phyloP scores from a whole-genome alignment of 1,139 yeast genomes.

The Lodderomyces pseudojiufengensis region DNA sequence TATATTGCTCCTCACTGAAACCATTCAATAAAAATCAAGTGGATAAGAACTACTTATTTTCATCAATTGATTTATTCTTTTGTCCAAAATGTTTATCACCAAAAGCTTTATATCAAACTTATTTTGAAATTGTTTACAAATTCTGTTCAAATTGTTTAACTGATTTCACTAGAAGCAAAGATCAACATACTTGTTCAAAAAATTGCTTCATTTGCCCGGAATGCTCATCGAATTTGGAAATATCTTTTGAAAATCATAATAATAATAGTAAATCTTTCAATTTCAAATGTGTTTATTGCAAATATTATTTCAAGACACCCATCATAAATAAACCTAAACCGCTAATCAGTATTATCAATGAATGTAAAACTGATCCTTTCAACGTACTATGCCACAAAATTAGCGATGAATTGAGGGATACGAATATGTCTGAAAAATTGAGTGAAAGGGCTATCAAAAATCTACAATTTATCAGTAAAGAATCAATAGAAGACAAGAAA shows the following conservation, averaged over 20 bases:
- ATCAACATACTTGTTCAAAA: constrained; percentile 24
- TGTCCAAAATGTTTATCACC: constrained; percentile 38
- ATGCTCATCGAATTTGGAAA: constrained; percentile 27
- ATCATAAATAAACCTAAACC: constrained; percentile 35
- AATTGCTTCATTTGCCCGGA: constrained; percentile 42
- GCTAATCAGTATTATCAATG: constrained; percentile 25
- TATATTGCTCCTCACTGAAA: constrained; percentile 18
- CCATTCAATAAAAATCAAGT: constrained; percentile 9
- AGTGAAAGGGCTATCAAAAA: constrained; percentile 7
- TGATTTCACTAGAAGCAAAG: constrained; percentile 26
- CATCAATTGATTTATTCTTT: constrained; percentile 23
- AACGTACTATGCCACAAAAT: constrained; percentile 10
- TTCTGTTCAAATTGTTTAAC: constrained; percentile 38
- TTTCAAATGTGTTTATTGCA: constrained; percentile 33
- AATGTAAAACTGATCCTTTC: constrained; percentile 14
- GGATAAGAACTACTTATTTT: constrained; percentile 7
- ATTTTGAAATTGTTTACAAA: constrained; percentile 22
- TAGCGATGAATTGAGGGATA: constrained; percentile 8
- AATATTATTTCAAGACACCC: constrained; percentile 25
- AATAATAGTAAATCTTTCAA: constrained; percentile 30
- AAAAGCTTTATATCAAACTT: constrained; percentile 27
- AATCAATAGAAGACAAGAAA: constrained; percentile 1
- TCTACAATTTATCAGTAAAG: constrained; percentile 7
- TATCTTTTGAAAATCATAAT: constrained; percentile 24
- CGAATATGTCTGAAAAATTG: no score